A percentile compares a stretch with the other conserved stretches of the same genome.
These are phyloP conservation scores for Leptomonas seymouri DNA, from an alignment of 208 protist genomes.

Conservation along the genomic window DNA sequence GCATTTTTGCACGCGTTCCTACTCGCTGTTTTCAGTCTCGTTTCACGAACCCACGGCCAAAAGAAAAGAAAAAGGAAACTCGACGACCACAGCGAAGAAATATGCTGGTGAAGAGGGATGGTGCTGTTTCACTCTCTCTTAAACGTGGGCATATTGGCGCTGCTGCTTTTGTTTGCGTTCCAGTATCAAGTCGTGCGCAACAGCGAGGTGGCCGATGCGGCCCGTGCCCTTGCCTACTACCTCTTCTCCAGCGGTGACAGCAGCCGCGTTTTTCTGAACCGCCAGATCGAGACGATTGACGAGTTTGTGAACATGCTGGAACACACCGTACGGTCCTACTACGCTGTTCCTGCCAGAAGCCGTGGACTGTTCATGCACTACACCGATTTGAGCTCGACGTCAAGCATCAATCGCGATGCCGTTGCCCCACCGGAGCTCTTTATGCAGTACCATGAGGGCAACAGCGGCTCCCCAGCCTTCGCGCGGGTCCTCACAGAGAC, in stretches of 20 bases:
- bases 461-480: conserved; percentile 28
- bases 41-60: too few relatives aligned
- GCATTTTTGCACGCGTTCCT: too few relatives aligned
- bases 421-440: conserved; percentile 37
- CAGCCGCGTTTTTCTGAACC: conserved; percentile 25
- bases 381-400: conserved; percentile 20
- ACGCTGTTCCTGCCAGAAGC: conserved; percentile 39
- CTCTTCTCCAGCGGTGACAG: conserved; percentile 43
- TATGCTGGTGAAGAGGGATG: background rate
- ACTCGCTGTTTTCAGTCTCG: too few relatives aligned
- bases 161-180: conserved; percentile 51
- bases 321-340: conserved; percentile 42
- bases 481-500: conserved; percentile 19
- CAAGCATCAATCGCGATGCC: background rate
- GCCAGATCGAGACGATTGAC: conserved; percentile 45
- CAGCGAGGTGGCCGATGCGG: conserved; percentile 37
- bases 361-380: conserved; percentile 67
- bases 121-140: conserved; percentile 44
- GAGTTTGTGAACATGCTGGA: conserved; percentile 51
- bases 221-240: conserved; percentile 43
- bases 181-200: conserved; percentile 50
- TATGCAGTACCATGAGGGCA: conserved; percentile 40
- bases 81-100: background rate
- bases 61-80: too few relatives aligned
- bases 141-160: conserved; percentile 33